Evolutionary conservation across 768 basidiomycete genomes (phyloP), one percentile per base, ranked within the genome.

Genomic region (Pleurotus tuber-regium): DNA sequence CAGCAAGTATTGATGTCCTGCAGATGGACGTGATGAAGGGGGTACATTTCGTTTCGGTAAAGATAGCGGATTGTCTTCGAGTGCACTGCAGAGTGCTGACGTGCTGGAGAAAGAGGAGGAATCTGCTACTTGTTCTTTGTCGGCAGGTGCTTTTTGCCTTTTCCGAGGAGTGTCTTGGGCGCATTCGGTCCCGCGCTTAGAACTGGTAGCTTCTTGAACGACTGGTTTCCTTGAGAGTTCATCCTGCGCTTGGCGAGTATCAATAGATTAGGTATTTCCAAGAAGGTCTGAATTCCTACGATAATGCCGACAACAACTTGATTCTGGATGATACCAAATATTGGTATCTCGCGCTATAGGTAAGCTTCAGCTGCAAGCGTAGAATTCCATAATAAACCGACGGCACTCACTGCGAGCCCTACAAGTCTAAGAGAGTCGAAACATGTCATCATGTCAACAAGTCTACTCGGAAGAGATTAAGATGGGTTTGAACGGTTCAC

Each of bases 281-380:
- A 11, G 26, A 39, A 38, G 16, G 31, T 16, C 9, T n/a, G 51
- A 5, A 25, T 35, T 54, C 77, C 53, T 63, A 89, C 93, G 35
- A 95, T 88, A 26, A 92, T 71, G 1, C 93, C 93, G 21, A 82
- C 63, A 12, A 95, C 75, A 18, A 87, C 68, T 49, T 84, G 71
- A 21, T 68, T 79, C 21, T 87, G 76, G 3, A 92, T 64, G 50
- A 90, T 74, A 0, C 89, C 88, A 55, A 93, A 89, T 2, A 95
- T 85, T 3, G 89, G 90, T 47, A 94, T 74, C 67, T 96, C 93
- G 6, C 92, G 82, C 86, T 92, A 51, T 43, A 54, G 31, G 18
- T 26, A 48, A n/a, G n/a, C n/a, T 4, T 4, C 9, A 26, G 28
- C 59, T 48, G 24, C 48, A 44, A 40, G 57, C 16, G 9, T 7